Evolutionary conservation across 257 asterid genomes (phyloP).

Genomic region (Solanum ahanhuiri): DNA sequence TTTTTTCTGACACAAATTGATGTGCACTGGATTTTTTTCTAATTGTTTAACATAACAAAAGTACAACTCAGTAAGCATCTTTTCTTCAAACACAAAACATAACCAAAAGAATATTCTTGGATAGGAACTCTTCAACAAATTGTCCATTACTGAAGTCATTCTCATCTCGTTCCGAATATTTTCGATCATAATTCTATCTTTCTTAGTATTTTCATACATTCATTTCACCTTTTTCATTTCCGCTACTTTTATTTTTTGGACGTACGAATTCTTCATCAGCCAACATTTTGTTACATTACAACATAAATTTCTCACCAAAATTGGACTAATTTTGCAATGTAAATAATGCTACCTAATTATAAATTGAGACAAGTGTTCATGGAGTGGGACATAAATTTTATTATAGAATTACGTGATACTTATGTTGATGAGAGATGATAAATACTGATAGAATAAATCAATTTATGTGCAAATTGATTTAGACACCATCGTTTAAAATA

Average conservation of each 20-base stretch:
- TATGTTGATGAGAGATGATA: not conserved
- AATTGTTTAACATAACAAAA: not conserved
- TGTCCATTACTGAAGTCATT: not conserved
- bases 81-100: not conserved
- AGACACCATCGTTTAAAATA: not conserved
- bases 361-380: not conserved
- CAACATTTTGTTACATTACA: not conserved
- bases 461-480: not conserved
- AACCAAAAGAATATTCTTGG: not conserved
- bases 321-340: not conserved
- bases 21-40: not conserved
- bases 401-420: too few species aligned
- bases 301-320: not conserved
- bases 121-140: not conserved
- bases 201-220: not conserved
- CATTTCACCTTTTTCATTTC: not conserved
- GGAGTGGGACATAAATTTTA: not conserved
- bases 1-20: not conserved
- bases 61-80: not conserved
- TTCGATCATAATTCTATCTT: not conserved
- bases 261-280: not conserved
- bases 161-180: not conserved
- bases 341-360: not conserved
- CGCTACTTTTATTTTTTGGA: not conserved
- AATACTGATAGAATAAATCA: too few species aligned